These are phyloP conservation scores for Terfezia claveryi DNA, from an alignment of 495 filamentous ascomycete species.

Conservation along the genomic window DNA sequence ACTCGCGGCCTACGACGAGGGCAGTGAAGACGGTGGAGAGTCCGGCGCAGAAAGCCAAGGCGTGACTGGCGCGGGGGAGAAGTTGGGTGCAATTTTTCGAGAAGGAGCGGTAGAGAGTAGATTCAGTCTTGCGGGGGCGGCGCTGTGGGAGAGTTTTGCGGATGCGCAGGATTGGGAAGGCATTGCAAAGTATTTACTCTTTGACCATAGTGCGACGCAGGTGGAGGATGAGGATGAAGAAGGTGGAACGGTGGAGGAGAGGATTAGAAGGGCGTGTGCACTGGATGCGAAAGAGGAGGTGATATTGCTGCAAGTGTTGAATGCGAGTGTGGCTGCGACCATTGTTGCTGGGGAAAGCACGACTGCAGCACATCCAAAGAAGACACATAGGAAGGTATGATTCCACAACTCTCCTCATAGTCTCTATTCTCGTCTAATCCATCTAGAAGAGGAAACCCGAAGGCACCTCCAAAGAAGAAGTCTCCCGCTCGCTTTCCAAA, in stretches of 20 bases:
- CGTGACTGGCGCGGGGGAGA: constrained; percentile 9
- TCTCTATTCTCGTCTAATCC: too few species aligned
- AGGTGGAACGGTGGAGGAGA: constrained; percentile 31
- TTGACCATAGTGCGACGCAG: constrained; percentile 52
- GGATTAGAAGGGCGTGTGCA: constrained; percentile 43
- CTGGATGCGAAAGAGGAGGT: constrained; percentile 58
- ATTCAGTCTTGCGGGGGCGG: constrained; percentile 64
- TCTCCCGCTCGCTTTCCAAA: constrained; percentile 34
- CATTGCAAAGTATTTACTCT: constrained; percentile 71
- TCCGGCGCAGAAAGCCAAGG: constrained; percentile 24
- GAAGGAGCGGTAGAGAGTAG: constrained; percentile 46
- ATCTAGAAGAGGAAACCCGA: constrained; percentile 39
- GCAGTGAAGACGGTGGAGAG: constrained; percentile 25
- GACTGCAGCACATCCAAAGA: background rate
- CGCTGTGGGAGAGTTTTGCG: constrained; percentile 56
- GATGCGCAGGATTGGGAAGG: constrained; percentile 73
- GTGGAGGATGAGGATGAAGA: constrained; percentile 20
- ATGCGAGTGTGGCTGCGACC: constrained; percentile 26
- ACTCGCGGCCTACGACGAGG: constrained; percentile 51
- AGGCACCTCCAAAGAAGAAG: constrained; percentile 1
- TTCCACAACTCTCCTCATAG: too few species aligned
- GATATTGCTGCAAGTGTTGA: constrained; percentile 68
- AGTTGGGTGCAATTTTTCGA: constrained; percentile 23
- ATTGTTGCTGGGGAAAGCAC: constrained; percentile 2
- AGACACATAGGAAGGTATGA: background rate